Base-by-base conservation (phyloP, 441 rosid species). In the Dalechampia spathulata region DNA sequence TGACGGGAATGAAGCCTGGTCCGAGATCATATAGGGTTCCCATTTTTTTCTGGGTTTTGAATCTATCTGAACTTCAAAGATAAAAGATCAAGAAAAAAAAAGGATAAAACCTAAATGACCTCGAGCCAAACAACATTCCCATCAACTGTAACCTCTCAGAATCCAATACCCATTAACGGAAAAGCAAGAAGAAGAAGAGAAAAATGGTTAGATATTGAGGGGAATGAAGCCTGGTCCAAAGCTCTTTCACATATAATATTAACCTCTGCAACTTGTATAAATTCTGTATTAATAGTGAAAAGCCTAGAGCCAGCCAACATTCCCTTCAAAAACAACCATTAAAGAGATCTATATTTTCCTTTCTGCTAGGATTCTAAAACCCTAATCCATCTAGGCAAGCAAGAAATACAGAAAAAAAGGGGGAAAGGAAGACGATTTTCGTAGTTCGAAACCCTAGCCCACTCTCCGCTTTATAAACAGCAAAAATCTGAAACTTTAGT, bases 1-100 rank as follows among this genome's bases (percentile, higher is more conserved):
- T 78, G 66, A 69, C 73, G 67, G 82, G 82, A 74, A 74, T 78
- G 82, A 78, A 78, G 82, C 82, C 82, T 78, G 82, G 82, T 74
- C 82, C 82, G 82, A 78, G 69, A 74, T 69, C 73, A 66, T 21
- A 27, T 51, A 65, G 65, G 64, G 6, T 1, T 5, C 10, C 10
- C 2, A 3, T 5, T 8, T 9, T 38, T 38, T 38, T 15, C 41
- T 1, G 41, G 16, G 1, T 1, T 38, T 38, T 1, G 16, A 15
- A 5, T 8, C 14, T 38, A 5, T 38, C 8, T 7, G 54, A 61
- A 26, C 2, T 39, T n/a, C n/a, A n/a, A n/a, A n/a, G n/a, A n/a
- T n/a, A n/a, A n/a, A n/a, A n/a, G n/a, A n/a, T n/a, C n/a, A n/a
- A n/a, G n/a, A n/a, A n/a, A n/a, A n/a, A n/a, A n/a, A n/a, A n/a